Base-by-base conservation (phyloP, 208 protist genomes). In the Blastocrithidia nonstop region DNA sequence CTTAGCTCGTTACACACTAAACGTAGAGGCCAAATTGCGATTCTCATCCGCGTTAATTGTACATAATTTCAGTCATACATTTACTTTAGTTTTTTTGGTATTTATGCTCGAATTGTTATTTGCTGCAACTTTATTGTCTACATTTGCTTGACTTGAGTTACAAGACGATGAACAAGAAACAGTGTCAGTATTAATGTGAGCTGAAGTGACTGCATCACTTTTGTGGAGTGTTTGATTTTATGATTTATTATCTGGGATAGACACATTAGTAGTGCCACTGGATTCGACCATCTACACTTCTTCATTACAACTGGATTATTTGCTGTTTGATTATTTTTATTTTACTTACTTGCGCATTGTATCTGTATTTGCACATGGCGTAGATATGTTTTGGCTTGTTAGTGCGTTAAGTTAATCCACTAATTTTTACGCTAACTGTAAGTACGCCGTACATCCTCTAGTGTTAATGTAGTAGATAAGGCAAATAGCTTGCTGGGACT, bases 401-500 rank as follows among this genome's bases (percentile, higher is more conserved):
- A 41, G 21, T 4, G 53, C 57, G 50, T 92, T 92, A 17, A 92
- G 59, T 15, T 61, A 36, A 46, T 86, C 71, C 6, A 88, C 77
- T 20, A 87, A 60, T 41, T 65, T 54, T 49, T 88, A 77, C 0
- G 75, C 57, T 2, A 56, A 51, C n/a, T 54, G 41, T 4, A 92
- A 24, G 55, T 76, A 87, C 11, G 71, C 61, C 1, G 49, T 44
- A 49, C 83, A 92, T 45, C 63, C 69, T 35, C 56, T 70, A 44
- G 57, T 84, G 26, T 70, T 65, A 16, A 84, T 61, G 45, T 84
- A 56, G 46, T 87, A 92, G 6, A 92, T 50, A 7, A 92, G 54
- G 47, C 83, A 92, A 41, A 92, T 81, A 6, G 83, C 83, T 33
- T 92, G 78, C 59, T 92, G 74, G 0, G 83, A 92, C 51, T 92